Percentiles rank a stretch among this genome's conserved stretches.
phyloP scores from a whole-genome alignment of 2,329 filamentous ascomycete genomes.

The Penicillium sp. region DNA sequence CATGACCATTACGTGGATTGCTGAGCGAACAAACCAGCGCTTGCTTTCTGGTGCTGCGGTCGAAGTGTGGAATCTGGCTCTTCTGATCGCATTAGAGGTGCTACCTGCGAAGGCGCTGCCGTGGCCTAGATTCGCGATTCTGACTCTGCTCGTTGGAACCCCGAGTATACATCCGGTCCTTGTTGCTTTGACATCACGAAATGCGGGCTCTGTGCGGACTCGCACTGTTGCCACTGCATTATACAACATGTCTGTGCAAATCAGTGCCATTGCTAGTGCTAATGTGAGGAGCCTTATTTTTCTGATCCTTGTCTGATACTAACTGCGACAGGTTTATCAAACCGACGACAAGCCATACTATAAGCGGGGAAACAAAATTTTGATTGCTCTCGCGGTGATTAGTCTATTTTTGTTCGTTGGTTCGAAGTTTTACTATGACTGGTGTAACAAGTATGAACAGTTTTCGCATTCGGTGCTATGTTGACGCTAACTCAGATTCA shows the following conservation, averaged over 20 bases:
- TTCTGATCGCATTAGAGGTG: constrained; percentile 54
- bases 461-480: not conserved
- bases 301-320: not conserved
- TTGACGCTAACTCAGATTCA: constrained; percentile 7
- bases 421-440: constrained; percentile 41
- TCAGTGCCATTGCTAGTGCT: constrained; percentile 39
- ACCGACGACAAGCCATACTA: constrained; percentile 58
- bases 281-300: constrained; percentile 31
- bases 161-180: constrained; percentile 61
- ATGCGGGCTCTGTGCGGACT: constrained; percentile 45
- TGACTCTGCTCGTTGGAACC: constrained; percentile 56
- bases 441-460: constrained; percentile 38
- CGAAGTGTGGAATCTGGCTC: constrained; percentile 54
- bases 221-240: constrained; percentile 44
- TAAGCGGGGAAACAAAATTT: constrained; percentile 57
- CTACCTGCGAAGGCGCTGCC: constrained; percentile 50
- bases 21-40: constrained; percentile 57
- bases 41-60: constrained; percentile 54
- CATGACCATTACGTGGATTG: constrained; percentile 54
- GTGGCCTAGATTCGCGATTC: constrained; percentile 55
- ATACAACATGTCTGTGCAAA: constrained; percentile 50
- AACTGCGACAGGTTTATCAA: constrained; percentile 53
- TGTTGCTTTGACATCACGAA: constrained; percentile 46
- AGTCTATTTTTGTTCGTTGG: constrained; percentile 53
- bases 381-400: constrained; percentile 54